Evolutionary conservation across 108 stramenopile genomes (phyloP).

Genomic region (Pseudonitzschia multiseries): DNA sequence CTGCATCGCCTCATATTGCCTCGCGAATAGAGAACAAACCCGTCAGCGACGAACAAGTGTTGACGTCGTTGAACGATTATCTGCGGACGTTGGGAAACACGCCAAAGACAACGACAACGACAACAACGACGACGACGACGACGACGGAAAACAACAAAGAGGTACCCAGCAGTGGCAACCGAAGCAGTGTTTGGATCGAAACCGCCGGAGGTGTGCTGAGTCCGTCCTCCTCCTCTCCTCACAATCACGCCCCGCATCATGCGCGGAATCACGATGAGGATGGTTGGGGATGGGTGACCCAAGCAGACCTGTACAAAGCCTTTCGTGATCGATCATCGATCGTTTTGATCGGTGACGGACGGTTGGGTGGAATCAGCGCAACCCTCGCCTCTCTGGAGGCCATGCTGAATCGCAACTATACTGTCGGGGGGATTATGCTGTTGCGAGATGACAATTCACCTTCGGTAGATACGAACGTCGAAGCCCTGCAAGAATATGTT

Average conservation of each 20-base stretch:
- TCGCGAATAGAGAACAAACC: constrained; percentile 69
- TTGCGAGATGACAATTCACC: constrained; percentile 45
- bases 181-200: constrained; percentile 61
- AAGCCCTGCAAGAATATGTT: constrained; percentile 62
- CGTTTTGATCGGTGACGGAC: constrained; percentile 91
- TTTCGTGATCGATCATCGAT: constrained; percentile 46
- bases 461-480: constrained; percentile 34
- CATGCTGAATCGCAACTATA: constrained; percentile 79
- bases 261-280: constrained; percentile 17
- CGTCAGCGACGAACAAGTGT: constrained; percentile 68
- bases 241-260: constrained; percentile 43
- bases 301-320: constrained; percentile 87
- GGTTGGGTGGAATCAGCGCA: constrained; percentile 86
- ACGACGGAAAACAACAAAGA: neutral
- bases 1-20: constrained; percentile 89
- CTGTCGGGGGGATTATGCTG: constrained; percentile 74
- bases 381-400: constrained; percentile 89
- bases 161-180: constrained; percentile 1
- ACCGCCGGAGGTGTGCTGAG: constrained; percentile 88
- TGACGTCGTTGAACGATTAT: constrained; percentile 43
- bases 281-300: constrained; percentile 88
- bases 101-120: too few species aligned
- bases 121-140: too few species aligned
- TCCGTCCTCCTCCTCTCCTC: constrained; percentile 81
- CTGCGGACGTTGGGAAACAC: constrained; percentile 18